A percentile compares a stretch with the other conserved stretches of the same genome.
phyloP scores from a whole-genome alignment of 2,329 filamentous ascomycete species.

The Aspergillus proliferans region DNA sequence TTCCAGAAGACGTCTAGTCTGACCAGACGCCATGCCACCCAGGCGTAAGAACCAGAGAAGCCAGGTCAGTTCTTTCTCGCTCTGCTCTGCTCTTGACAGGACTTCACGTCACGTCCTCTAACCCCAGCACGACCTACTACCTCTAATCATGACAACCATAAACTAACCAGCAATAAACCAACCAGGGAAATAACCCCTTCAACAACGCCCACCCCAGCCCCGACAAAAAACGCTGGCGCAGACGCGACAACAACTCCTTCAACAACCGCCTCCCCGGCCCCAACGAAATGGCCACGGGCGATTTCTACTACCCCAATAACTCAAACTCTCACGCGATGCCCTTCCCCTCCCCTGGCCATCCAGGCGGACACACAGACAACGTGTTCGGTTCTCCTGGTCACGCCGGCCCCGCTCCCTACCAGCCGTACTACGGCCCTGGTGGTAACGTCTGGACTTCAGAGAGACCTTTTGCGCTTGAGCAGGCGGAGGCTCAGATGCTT shows the following conservation, averaged over 20 bases:
- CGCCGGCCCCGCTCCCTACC: not conserved
- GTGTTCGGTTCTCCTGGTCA: too few relatives aligned
- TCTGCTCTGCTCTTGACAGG: not conserved
- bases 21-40: not conserved
- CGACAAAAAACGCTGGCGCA: too few relatives aligned
- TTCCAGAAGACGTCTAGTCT: not conserved
- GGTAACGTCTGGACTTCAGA: not conserved
- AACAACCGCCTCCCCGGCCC: too few relatives aligned
- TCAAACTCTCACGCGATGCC: too few relatives aligned
- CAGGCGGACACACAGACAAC: too few relatives aligned
- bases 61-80: not conserved
- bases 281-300: too few relatives aligned
- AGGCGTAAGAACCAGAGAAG: not conserved
- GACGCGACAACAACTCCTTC: too few relatives aligned
- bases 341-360: too few relatives aligned
- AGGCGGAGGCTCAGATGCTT: not conserved
- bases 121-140: not conserved
- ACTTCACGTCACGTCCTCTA: not conserved
- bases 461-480: not conserved
- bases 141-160: too few relatives aligned
- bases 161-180: not conserved
- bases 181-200: not conserved
- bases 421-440: not conserved
- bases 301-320: too few relatives aligned
- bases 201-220: not conserved